Conservation (phyloP, 2,329 filamentous ascomycete genomes). For the Penicillium sp. region DNA sequence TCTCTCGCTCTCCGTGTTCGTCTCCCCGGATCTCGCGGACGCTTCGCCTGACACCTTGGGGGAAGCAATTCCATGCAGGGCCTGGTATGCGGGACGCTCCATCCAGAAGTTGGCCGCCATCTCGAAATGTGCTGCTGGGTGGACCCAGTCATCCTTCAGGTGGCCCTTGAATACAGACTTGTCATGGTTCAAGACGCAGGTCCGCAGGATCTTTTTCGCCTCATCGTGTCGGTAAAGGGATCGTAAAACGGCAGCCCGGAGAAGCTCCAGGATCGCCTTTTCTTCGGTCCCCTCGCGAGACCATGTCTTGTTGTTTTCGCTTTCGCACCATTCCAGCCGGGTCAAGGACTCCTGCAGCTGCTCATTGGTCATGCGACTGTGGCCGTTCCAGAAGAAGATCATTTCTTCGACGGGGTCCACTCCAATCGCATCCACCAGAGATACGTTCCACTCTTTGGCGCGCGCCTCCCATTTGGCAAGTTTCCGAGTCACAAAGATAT, state of each 20-base stretch:
- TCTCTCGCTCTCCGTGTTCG: constrained; percentile 25
- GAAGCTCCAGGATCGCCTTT: constrained; percentile 62
- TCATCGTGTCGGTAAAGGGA: constrained; percentile 61
- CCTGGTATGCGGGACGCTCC: constrained; percentile 50
- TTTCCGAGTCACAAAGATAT: constrained; percentile 80
- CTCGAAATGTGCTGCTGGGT: constrained; percentile 81
- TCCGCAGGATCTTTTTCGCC: constrained; percentile 62
- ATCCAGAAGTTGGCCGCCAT: constrained; percentile 78
- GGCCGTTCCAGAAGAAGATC: constrained; percentile 90
- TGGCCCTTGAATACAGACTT: constrained; percentile 52
- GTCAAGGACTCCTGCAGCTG: constrained; percentile 64
- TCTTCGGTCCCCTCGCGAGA: constrained; percentile 56
- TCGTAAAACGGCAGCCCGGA: constrained; percentile 64
- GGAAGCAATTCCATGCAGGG: constrained; percentile 28
- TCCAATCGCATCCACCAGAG: constrained; percentile 76
- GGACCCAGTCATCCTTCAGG: constrained; percentile 56
- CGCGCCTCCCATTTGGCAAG: constrained; percentile 83
- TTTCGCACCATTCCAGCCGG: constrained; percentile 65
- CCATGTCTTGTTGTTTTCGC: constrained; percentile 56
- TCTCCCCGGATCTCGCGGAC: neutral
- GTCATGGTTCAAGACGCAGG: constrained; percentile 60
- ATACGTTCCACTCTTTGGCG: constrained; percentile 62
- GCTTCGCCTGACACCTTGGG: constrained; percentile 3
- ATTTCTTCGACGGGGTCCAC: constrained; percentile 83
- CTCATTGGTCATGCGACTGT: constrained; percentile 68